These are phyloP conservation scores for Medicago lupulina DNA, from an alignment of 306 rosid genomes.

Conservation along the genomic window DNA sequence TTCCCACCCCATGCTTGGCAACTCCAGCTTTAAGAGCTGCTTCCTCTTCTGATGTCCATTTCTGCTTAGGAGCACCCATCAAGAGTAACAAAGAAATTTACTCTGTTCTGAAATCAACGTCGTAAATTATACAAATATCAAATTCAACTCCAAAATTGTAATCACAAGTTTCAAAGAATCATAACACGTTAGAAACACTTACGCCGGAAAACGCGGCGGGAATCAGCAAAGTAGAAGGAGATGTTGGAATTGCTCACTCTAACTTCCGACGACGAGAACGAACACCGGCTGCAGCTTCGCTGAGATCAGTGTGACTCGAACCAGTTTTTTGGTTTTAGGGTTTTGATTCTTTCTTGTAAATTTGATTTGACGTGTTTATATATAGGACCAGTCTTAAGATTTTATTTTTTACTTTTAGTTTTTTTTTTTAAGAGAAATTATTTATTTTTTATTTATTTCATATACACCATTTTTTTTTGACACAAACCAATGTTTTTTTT, in stretches of 20 bases:
- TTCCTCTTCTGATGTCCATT: constrained; percentile 95
- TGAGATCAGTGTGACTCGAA: no score
- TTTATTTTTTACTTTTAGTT: no score
- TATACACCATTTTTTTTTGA: no score
- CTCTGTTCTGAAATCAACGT: constrained; percentile 46
- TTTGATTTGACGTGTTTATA: no score
- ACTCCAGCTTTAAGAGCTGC: constrained; percentile 96
- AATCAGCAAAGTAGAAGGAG: background rate
- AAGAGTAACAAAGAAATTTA: constrained; percentile 36
- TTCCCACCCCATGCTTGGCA: constrained; percentile 94
- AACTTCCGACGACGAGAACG: background rate
- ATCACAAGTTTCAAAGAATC: constrained; percentile 15
- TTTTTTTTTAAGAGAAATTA: no score
- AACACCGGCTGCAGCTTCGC: no score
- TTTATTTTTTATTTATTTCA: no score
- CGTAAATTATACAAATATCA: constrained; percentile 13
- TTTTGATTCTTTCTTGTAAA: no score
- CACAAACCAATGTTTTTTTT: no score
- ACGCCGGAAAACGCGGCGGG: background rate
- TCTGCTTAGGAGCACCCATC: constrained; percentile 99
- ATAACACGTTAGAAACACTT: background rate
- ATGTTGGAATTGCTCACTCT: background rate
- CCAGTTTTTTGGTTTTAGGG: background rate
- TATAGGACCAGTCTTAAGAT: no score
- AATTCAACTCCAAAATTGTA: constrained; percentile 19